Conservation (phyloP, 768 basidiomycete genomes). For the Naematelia encephala region DNA sequence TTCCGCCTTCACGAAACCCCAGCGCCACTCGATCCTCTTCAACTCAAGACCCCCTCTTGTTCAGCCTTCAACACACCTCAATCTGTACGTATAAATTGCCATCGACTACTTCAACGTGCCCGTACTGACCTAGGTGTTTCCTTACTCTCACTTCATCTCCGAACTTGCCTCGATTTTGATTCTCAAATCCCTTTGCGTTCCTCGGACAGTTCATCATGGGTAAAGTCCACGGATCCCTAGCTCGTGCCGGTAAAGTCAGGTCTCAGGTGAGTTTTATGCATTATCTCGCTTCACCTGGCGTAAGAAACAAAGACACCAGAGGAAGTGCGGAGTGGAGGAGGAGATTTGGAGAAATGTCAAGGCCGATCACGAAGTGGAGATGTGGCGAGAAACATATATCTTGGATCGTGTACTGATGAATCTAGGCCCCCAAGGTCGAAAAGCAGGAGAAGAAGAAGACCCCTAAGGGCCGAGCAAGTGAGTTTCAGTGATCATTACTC, state of each 20-base stretch:
- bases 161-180: no score
- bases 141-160: no score
- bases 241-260: constrained; percentile 99
- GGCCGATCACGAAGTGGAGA: constrained; percentile 7
- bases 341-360: background rate
- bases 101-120: no score
- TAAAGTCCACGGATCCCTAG: constrained; percentile 94
- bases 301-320: no score
- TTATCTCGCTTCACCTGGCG: no score
- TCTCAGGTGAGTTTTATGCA: constrained; percentile 58
- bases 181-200: no score
- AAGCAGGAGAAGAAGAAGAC: constrained; percentile 99
- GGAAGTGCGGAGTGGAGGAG: background rate
- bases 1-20: constrained; percentile 10
- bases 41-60: constrained; percentile 7
- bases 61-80: constrained; percentile 15
- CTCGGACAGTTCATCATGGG: constrained; percentile 51
- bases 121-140: no score
- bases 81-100: background rate
- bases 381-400: background rate
- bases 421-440: constrained; percentile 85
- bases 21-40: background rate
- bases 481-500: constrained; percentile 10
- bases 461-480: constrained; percentile 86
- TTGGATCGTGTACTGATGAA: constrained; percentile 1